phyloP scores from a whole-genome alignment of 2,329 filamentous ascomycete species.

The Nectriaceae sp. region DNA sequence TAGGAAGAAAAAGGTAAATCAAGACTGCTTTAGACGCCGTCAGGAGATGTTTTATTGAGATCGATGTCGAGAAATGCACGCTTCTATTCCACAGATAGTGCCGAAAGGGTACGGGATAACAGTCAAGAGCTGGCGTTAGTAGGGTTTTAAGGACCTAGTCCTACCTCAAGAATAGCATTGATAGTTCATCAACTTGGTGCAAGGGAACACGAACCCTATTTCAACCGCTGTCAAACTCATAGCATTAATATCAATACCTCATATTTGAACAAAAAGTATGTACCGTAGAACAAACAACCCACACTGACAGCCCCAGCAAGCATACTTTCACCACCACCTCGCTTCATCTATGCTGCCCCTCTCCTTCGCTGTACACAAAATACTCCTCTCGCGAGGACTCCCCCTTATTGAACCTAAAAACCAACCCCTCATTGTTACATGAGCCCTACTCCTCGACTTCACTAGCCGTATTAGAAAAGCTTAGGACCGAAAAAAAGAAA shows the following conservation, averaged over 20 bases:
- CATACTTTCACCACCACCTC: constrained; percentile 5
- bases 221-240: neutral
- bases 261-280: constrained; percentile 22
- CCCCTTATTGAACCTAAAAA: constrained; percentile 1
- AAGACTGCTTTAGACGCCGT: too few relatives aligned
- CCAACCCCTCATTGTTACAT: constrained; percentile 7
- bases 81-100: too few relatives aligned
- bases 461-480: constrained; percentile 21
- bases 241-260: constrained; percentile 13
- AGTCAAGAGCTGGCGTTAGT: too few relatives aligned
- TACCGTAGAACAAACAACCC: constrained; percentile 16
- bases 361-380: neutral
- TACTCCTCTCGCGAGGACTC: neutral
- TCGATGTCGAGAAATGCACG: too few relatives aligned
- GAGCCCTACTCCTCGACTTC: too few relatives aligned
- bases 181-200: constrained; percentile 15
- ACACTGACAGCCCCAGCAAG: constrained; percentile 9
- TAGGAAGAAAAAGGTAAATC: too few relatives aligned
- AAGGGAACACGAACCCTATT: constrained; percentile 9
- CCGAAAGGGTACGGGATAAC: too few relatives aligned
- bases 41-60: too few relatives aligned
- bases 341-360: constrained; percentile 7
- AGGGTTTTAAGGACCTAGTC: too few relatives aligned
- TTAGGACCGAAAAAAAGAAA: constrained; percentile 12
- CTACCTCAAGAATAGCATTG: neutral